Evolutionary conservation across 768 basidiomycete species (phyloP), one percentile per base, ranked within the genome.

Genomic region (Hericium erinaceus): DNA sequence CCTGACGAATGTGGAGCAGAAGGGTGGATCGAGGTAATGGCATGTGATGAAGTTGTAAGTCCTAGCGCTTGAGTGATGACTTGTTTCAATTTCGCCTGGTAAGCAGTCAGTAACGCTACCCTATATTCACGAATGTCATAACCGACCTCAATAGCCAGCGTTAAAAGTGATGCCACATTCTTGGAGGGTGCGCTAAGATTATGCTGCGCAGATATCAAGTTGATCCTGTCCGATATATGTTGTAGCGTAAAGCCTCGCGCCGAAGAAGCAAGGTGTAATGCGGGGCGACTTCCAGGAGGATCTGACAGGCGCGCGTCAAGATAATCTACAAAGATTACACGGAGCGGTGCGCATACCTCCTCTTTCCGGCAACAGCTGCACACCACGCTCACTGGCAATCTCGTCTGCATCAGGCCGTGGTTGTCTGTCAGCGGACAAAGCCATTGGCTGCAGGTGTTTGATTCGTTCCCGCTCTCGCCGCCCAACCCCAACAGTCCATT

Each of bases 11-110:
- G 72, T n/a, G 71, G 69, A 3, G 61, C 62, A 15, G 86, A 82
- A 0, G 87, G 82, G 10, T 75, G 76, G 51, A 92, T 89, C 50
- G 89, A 91, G 7, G 84, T 80, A 62, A 90, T 84, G 28, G 87
- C 82, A 62, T 85, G 81, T 6, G 89, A 91, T 8, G 83, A 78
- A 0, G 87, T 82, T 2, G 88, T 90, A 10, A 91, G 73, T 2
- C 88, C 85, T 33, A 92, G 69, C 4, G 89, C 87, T 63, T 87
- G 87, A 1, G 85, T 88, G 61, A 92, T 85, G 26, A 92, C 79
- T 58, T 91, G 87, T 66, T 92, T 92, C 4, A 92, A 76, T 67
- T 89, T 89, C 16, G 87, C 87, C 88, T 90, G 60, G 57, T 40
- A 49, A 54, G 46, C 9, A 20, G 20, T 57, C 22, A 54, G 15